These are phyloP conservation scores for Micractinium sp. DNA, from an alignment of 139 green algal genomes.

Conservation along the genomic window DNA sequence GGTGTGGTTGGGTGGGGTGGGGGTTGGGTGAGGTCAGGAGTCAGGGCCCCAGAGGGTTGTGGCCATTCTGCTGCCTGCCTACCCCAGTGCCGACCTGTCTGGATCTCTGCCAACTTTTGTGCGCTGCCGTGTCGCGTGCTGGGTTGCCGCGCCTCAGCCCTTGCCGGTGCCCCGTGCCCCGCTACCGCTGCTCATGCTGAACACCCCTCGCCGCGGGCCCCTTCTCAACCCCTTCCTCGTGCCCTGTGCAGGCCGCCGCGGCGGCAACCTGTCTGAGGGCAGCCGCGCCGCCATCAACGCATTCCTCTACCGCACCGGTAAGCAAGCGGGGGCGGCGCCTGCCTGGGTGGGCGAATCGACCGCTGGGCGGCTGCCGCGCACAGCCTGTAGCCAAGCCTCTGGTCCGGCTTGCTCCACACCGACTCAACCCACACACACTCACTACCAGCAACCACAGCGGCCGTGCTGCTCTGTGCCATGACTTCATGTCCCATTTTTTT, in stretches of 20 bases:
- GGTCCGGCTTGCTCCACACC: neutral
- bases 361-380: too few species aligned
- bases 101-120: neutral
- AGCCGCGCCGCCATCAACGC: slow-evolving; percentile 94
- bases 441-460: too few species aligned
- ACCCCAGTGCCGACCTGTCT: too few species aligned
- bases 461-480: neutral
- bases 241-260: slow-evolving; percentile 60
- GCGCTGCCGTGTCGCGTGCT: neutral
- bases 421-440: neutral
- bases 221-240: neutral
- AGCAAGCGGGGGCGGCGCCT: neutral
- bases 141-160: neutral
- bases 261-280: slow-evolving; percentile 88
- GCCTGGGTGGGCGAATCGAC: neutral
- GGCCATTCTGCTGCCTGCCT: too few species aligned
- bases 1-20: neutral
- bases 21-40: neutral
- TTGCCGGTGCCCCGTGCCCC: neutral
- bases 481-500: neutral
- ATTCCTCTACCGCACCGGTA: slow-evolving; percentile 86
- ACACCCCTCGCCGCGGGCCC: too few species aligned
- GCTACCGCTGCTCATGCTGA: neutral
- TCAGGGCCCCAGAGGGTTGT: neutral
- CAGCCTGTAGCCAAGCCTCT: too few species aligned